These are phyloP conservation scores for Haematococcus sp. DNA, from an alignment of 139 green algal species.

Conservation along the genomic window DNA sequence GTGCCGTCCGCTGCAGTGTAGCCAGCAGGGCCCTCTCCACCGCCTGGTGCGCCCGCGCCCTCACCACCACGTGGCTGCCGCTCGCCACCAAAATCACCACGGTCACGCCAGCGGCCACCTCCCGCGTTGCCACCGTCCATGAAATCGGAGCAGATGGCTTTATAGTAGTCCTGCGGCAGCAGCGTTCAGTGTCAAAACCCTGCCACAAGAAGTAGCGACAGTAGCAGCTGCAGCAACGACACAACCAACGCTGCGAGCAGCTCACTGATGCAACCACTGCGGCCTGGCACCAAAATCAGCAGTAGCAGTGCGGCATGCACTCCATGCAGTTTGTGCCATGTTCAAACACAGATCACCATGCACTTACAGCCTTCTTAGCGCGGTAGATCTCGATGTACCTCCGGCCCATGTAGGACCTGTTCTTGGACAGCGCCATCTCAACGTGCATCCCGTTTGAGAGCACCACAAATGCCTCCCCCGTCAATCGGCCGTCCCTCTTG, in stretches of 20 bases:
- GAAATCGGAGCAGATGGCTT: conserved; percentile 55
- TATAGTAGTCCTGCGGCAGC: conserved; percentile 77
- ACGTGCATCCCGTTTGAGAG: conserved; percentile 56
- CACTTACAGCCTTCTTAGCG: conserved; percentile 67
- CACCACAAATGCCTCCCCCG: conserved; percentile 76
- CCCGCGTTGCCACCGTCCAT: conserved; percentile 28
- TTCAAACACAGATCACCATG: no score
- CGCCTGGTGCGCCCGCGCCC: background rate
- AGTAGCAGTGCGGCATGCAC: no score
- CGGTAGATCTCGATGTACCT: conserved; percentile 82
- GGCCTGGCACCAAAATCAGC: no score
- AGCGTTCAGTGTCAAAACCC: no score
- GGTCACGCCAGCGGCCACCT: background rate
- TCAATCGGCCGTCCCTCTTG: conserved; percentile 59
- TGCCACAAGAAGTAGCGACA: no score
- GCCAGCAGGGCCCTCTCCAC: background rate
- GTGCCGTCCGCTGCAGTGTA: no score
- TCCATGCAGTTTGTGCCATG: no score
- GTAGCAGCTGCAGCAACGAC: no score
- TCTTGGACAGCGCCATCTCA: conserved; percentile 67
- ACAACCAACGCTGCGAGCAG: no score
- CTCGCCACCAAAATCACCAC: no score
- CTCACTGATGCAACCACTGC: no score
- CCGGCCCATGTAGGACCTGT: conserved; percentile 75
- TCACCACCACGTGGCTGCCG: no score